Percentiles rank a stretch among this genome's conserved stretches.
These are phyloP conservation scores for Cercospora canescens DNA, from an alignment of 2,329 filamentous ascomycete species.

Conservation along the genomic window DNA sequence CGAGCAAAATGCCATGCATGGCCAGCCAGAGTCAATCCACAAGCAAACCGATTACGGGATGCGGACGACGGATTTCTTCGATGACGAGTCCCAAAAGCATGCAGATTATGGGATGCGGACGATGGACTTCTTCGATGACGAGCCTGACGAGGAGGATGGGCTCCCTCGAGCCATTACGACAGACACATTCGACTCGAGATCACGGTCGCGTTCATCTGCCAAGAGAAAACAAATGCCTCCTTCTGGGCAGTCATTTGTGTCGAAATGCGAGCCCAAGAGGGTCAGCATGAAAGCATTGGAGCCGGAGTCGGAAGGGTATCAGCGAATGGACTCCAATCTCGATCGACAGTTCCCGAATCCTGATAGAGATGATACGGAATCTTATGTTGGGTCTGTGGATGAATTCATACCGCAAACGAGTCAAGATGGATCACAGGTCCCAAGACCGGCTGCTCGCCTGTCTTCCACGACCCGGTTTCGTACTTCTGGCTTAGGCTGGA, in stretches of 20 bases:
- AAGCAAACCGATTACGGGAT: conserved; percentile 32
- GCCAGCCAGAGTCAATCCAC: conserved; percentile 32
- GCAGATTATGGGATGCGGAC: conserved; percentile 33
- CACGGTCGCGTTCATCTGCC: conserved; percentile 18
- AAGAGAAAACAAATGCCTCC: conserved; percentile 25
- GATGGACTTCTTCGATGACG: conserved; percentile 39
- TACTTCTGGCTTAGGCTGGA: conserved; percentile 15
- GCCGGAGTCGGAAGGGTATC: conserved; percentile 28
- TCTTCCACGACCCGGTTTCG: conserved; percentile 13
- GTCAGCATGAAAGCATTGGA: conserved; percentile 20
- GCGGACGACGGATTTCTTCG: conserved; percentile 39
- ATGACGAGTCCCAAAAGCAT: conserved; percentile 33
- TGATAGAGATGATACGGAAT: conserved; percentile 18
- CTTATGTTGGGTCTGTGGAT: conserved; percentile 33
- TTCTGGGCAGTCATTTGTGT: conserved; percentile 20
- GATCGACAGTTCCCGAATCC: conserved; percentile 5
- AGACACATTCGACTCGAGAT: conserved; percentile 4
- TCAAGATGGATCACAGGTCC: conserved; percentile 13
- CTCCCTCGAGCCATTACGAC: conserved; percentile 6
- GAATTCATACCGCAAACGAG: conserved; percentile 25
- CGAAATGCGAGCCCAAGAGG: conserved; percentile 24
- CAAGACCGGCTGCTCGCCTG: conserved; percentile 20
- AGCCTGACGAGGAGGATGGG: conserved; percentile 17
- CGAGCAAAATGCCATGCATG: conserved; percentile 21
- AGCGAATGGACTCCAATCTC: conserved; percentile 27